phyloP scores from a whole-genome alignment of 306 rosid species.

The Nissolia schottii region DNA sequence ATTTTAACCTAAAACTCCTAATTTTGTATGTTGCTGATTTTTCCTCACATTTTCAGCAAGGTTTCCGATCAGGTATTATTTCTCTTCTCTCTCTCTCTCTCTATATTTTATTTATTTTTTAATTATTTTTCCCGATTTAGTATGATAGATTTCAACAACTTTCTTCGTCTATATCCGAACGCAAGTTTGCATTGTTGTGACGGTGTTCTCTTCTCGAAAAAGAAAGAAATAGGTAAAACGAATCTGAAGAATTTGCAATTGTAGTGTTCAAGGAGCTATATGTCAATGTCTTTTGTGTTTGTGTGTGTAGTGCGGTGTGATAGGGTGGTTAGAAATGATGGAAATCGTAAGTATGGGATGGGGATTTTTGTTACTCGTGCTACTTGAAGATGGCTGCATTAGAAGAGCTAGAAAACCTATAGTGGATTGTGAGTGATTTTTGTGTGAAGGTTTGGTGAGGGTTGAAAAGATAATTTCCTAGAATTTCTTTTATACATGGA shows the following conservation, averaged over 20 bases:
- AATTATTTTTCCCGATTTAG: not conserved
- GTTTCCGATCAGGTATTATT: conserved; percentile 26
- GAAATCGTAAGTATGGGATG: not conserved
- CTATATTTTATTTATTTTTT: not conserved
- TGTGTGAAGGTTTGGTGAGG: not conserved
- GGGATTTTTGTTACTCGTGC: too few relatives aligned
- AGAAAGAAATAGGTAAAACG: not conserved
- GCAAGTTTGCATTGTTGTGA: not conserved
- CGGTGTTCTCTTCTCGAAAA: not conserved
- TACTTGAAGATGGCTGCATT: too few relatives aligned
- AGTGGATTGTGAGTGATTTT: not conserved
- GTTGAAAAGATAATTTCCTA: not conserved
- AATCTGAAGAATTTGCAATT: not conserved
- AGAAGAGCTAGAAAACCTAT: not conserved
- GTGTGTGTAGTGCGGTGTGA: not conserved
- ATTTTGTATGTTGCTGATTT: not conserved
- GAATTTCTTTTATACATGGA: not conserved
- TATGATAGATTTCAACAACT: not conserved
- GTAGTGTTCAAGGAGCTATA: not conserved
- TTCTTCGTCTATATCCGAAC: not conserved
- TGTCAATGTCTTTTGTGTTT: not conserved
- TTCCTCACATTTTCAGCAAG: conserved; percentile 10
- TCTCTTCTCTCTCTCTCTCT: not conserved
- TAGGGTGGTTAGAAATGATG: not conserved
- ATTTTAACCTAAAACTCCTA: not conserved